These are phyloP conservation scores for Alternaria brassicicola DNA, from an alignment of 2,329 filamentous ascomycete genomes.

Conservation along the genomic window DNA sequence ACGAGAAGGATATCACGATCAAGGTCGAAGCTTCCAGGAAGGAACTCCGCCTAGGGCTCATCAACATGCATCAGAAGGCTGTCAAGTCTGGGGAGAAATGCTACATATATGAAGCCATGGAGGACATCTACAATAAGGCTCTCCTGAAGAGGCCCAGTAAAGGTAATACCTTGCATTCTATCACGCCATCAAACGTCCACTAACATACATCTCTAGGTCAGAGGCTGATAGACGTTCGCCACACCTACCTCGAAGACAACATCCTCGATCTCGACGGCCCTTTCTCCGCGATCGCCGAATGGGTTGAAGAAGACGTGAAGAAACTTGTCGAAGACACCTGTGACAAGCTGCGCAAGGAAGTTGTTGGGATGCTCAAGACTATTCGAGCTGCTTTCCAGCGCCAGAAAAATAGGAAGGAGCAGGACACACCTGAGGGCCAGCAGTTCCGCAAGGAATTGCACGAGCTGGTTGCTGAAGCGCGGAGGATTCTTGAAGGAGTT, in stretches of 20 bases:
- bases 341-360: background rate
- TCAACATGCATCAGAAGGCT: background rate
- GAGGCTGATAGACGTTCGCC: constrained; percentile 5
- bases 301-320: background rate
- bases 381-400: constrained; percentile 11
- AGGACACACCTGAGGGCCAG: constrained; percentile 11
- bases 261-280: background rate
- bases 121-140: constrained; percentile 15
- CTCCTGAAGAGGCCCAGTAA: background rate
- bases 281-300: background rate
- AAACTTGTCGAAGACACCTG: background rate
- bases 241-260: constrained; percentile 4
- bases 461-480: constrained; percentile 8
- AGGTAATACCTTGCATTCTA: background rate
- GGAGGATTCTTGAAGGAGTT: constrained; percentile 8
- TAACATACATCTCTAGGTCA: background rate
- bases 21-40: constrained; percentile 8
- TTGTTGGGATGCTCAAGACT: constrained; percentile 1
- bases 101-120: constrained; percentile 23
- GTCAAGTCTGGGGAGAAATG: background rate
- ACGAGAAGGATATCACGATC: background rate
- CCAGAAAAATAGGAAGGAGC: constrained; percentile 9
- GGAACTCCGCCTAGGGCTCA: background rate
- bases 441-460: constrained; percentile 13
- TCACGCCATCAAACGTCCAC: background rate